Evolutionary conservation across 2,329 filamentous ascomycete species (phyloP), one percentile per base, ranked within the genome.

Genomic region (Ophiocordyceps sinensis): DNA sequence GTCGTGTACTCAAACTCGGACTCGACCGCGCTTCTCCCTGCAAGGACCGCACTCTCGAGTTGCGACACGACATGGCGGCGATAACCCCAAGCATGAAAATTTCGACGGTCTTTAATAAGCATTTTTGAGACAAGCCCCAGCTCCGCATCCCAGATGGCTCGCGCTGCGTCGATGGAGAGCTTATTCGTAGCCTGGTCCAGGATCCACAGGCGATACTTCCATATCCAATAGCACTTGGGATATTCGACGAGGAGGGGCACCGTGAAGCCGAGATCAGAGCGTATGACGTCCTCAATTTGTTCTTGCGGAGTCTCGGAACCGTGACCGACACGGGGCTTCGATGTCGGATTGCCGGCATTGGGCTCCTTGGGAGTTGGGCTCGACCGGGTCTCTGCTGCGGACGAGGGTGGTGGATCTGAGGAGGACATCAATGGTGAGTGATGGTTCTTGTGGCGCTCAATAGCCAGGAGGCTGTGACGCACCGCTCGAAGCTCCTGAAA

Each of bases 171-270:
- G 1, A 61, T 46, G 2, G 77, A 71, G 10, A 94, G 67, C 15
- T 79, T 67, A 12, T 68, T 57, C 37, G 82, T 83, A 29, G 79
- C 79, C 57, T 85, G 75, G 41, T 80, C 67, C 13, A 98, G 68
- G 3, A 89, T 67, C 88, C 91, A 98, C 37, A 82, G 64, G 26
- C 91, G 80, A 61, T 95, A 89, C 51, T 94, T 94, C 91, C 91
- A 98, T 54, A 98, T 89, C 89, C 91, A 96, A 66, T 98, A 98
- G 69, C 91, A 96, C 60, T 98, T 98, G 7, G 91, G 91, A 49
- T 78, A 89, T 49, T 86, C 77, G 48, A 85, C 73, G 39, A 98
- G 73, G 17, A 98, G 71, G 1, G 85, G 85, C 34, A 95, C 75
- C 29, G 89, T 79, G 55, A 95, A 94, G 38, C 67, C 65, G 29